Conservation (phyloP, 2,329 filamentous ascomycete species). For the Claviceps monticola region DNA sequence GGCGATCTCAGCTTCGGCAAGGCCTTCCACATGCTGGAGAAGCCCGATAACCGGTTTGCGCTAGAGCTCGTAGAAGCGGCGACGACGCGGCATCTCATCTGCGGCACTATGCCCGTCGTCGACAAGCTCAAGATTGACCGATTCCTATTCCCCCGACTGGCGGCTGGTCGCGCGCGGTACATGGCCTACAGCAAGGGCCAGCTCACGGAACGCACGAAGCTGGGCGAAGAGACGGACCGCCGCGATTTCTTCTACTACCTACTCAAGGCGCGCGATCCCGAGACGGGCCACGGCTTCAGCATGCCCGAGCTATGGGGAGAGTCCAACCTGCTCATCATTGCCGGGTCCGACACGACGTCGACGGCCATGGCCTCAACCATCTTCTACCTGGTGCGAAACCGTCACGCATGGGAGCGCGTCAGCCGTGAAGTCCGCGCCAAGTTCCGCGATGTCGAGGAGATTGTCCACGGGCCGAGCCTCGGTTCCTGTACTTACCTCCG, state of each 20-base stretch:
- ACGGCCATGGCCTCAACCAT: conserved; percentile 50
- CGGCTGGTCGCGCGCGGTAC: conserved; percentile 52
- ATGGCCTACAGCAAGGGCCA: conserved; percentile 58
- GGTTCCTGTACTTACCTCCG: conserved; percentile 43
- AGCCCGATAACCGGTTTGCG: conserved; percentile 48
- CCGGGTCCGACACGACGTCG: conserved; percentile 58
- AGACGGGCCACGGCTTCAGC: conserved; percentile 52
- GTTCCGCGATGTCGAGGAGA: conserved; percentile 40
- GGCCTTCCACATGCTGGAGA: conserved; percentile 48
- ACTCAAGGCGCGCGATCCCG: conserved; percentile 55
- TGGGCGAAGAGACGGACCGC: conserved; percentile 51
- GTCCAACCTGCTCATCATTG: conserved; percentile 57
- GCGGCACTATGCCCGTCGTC: conserved; percentile 57
- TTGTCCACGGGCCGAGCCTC: conserved; percentile 36
- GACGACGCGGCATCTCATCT: conserved; percentile 55
- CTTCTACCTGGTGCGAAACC: conserved; percentile 47
- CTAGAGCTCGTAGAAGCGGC: conserved; percentile 53
- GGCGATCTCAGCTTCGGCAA: conserved; percentile 48
- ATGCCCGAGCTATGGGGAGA: conserved; percentile 57
- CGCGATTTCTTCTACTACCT: conserved; percentile 68
- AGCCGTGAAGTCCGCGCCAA: conserved; percentile 36
- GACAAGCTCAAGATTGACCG: conserved; percentile 53
- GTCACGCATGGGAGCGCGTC: conserved; percentile 30
- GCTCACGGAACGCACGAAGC: conserved; percentile 50
- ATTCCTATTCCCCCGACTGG: conserved; percentile 52